Percentiles rank a stretch among this genome's conserved stretches.
These are phyloP conservation scores for Exidia glandulosa DNA, from an alignment of 768 basidiomycete species.

Conservation along the genomic window DNA sequence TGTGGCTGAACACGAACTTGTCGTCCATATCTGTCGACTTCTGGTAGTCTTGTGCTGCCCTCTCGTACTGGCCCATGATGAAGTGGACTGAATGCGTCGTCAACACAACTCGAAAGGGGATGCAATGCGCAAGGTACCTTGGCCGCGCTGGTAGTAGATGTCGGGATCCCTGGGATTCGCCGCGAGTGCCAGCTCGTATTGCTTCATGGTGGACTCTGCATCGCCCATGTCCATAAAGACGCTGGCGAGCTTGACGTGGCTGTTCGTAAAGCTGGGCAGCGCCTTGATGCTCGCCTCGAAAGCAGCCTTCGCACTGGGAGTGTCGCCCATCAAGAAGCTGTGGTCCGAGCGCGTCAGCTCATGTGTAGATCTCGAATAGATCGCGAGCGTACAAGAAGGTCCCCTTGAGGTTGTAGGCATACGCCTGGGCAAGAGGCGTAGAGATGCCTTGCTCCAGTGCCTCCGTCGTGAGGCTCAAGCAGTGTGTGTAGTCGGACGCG, in stretches of 20 bases:
- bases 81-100: conserved; percentile 60
- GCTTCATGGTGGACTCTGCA: conserved; percentile 69
- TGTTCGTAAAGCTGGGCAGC: conserved; percentile 64
- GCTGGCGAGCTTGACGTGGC: conserved; percentile 90
- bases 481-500: conserved; percentile 73
- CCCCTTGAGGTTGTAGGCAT: conserved; percentile 85
- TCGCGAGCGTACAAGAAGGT: conserved; percentile 73
- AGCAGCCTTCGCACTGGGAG: conserved; percentile 72
- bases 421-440: conserved; percentile 61
- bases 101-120: background rate
- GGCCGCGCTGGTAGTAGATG: conserved; percentile 97
- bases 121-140: conserved; percentile 38
- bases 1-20: conserved; percentile 90
- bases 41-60: conserved; percentile 84
- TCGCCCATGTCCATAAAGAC: conserved; percentile 95
- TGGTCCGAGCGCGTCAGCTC: background rate
- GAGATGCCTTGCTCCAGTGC: conserved; percentile 80
- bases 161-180: conserved; percentile 82
- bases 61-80: conserved; percentile 80
- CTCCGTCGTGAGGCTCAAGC: conserved; percentile 56
- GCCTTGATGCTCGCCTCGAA: conserved; percentile 66
- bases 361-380: background rate
- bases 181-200: conserved; percentile 81
- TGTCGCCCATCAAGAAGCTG: conserved; percentile 83
- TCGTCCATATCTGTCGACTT: conserved; percentile 83